Base-by-base conservation (phyloP, 306 rosid species). In the Begonia masoniana region DNA sequence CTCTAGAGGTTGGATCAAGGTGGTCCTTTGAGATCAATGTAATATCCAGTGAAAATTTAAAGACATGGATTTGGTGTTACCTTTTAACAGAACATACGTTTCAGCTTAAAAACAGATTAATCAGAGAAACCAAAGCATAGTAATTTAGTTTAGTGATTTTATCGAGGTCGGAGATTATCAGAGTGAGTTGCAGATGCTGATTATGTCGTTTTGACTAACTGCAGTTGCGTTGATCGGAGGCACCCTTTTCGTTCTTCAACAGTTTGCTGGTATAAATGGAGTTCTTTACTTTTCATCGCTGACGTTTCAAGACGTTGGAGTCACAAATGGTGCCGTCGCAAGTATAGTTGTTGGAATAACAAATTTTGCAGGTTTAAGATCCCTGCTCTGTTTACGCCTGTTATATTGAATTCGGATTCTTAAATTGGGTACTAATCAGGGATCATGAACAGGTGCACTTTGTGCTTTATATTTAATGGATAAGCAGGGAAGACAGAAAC, bases 1-100 rank as follows among this genome's bases (percentile, higher is more conserved):
- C 69, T 82, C 82, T 79, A 88, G 92, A 88, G 95, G 95, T 88
- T 77, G 95, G 82, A 63, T 64, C 69, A 68, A 77, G 84, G 80
- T 71, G 82, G 85, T 63, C 62, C 67, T 71, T 68, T 68, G 68
- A 58, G 41, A 56, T 50, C 14, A 59, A 19, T 24, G 17, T 55
- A 31, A 50, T 50, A 14, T 50, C 11, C 17, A 50, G 49, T 45
- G 1, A 0, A 45, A 45, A 45, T 45, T 10, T 43, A 12, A 31
- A 7, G 39, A 31, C 39, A 26, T 17, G 19, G 19, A 17, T 17
- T 17, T 17, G 19, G 19, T 17, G 19, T 17, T 17, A 1, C 19
- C 19, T 17, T 17, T 17, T 17, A 17, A 17, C 19, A 17, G 19
- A 17, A 17, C 19, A 17, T 17, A 17, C 19, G 19, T 17, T 17